Evolutionary conservation across 371 early-diverging fungal genomes (phyloP), one percentile per base, ranked within the genome.

Genomic region (Mucor indicus): DNA sequence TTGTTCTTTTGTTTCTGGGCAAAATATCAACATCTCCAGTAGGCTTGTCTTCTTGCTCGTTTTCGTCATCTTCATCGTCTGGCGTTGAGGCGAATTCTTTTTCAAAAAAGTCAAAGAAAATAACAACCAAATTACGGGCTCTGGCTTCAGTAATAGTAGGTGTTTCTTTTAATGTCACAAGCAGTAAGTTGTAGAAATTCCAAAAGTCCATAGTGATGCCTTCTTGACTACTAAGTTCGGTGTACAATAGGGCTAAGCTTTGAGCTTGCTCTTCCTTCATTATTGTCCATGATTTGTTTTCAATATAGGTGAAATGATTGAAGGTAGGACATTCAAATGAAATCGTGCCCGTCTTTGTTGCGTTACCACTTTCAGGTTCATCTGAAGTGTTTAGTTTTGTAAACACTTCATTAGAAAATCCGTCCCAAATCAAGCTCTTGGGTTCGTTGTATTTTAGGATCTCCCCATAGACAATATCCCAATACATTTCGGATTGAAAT

Each of bases 61-160:
- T 61, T 25, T 68, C 65, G 4, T 70, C 65, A 16, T 64, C 59
- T n/a, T 65, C 77, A 3, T 62, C 66, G 17, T 70, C 72, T n/a
- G 60, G 45, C 3, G 72, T 57, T 43, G 77, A 72, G 29, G 71
- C 64, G 35, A 83, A 83, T 41, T 84, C 86, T 13, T 63, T 49
- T 36, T 80, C 64, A 42, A 88, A 63, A 48, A 92, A 84, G 22
- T 79, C 65, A 23, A 93, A 66, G 59, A 95, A 95, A 10, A 86
- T 49, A 7, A 79, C 83, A n/a, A 94, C 81, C 41, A 95, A 55
- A 6, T 80, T 69, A 15, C 74, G 68, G 17, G 89, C 83, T 47
- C 85, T 81, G 24, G 81, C 61, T 58, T 92, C 93, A 7, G 90
- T 84, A 7, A 91, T 55, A 1, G 61, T 62, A 0, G 89, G 86